Base-by-base conservation (phyloP, 192 early-diverging fungal genomes). In the Geranomyces michiganensis region DNA sequence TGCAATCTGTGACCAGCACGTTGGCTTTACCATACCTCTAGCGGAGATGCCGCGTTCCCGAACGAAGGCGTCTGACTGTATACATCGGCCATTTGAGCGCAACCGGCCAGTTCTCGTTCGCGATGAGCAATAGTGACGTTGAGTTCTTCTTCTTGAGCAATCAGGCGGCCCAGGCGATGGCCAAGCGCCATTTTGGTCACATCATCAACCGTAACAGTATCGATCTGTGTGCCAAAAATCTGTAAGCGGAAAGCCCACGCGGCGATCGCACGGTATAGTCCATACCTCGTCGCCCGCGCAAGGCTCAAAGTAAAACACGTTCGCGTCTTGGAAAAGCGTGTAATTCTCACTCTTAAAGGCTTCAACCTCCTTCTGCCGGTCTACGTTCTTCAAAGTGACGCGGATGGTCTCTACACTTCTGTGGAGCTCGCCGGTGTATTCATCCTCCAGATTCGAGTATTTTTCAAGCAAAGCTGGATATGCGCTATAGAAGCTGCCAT, bases 111-210 rank as follows among this genome's bases (percentile, higher is more conserved):
- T 33, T 85, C 83, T 45, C 66, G 55, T 59, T 80, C 65, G 32
- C 68, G 72, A 44, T 80, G 69, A 15, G 44, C 72, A 12, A 82
- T 43, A 21, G 12, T 30, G 27, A 2, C 22, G 41, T 7, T 30
- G 4, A 85, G 36, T 17, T 79, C 77, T 24, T 72, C 76, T 30
- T 73, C 70, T 14, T 46, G 72, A 8, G 36, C 46, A 8, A 73
- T 44, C 22, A 85, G 58, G 32, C 70, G 48, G 1, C 72, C 74
- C n/a, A 85, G 73, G 22, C 74, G 67, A 19, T 77, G 73, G 17
- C 84, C 84, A 30, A 85, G 72, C 36, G 71, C 32, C 14, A 76
- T 68, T 74, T 79, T 78, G 13, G 76, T 78, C 31, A 78, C 62
- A 21, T 85, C 84, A 55, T 82, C 78, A 41, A 85, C 76, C 13